A percentile compares a stretch with the other conserved stretches of the same genome.
Conservation (phyloP, 257 asterid species). For the Solanum acaule region DNA sequence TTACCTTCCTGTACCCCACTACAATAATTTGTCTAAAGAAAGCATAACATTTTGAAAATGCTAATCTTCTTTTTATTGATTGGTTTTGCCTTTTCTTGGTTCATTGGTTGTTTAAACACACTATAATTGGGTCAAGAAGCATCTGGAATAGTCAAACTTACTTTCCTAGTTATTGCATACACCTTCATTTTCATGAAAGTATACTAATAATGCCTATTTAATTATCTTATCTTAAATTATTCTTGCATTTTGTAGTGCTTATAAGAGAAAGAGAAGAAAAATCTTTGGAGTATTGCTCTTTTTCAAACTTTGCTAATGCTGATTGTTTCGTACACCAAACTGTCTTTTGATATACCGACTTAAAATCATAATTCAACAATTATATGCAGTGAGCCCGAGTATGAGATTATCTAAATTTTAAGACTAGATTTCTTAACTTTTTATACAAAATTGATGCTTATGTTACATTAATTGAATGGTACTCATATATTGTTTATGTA, state of each 20-base stretch:
- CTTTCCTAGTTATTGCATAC: not conserved
- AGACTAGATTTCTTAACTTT: not conserved
- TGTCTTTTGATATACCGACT: not conserved
- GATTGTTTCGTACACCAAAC: no score
- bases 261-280: not conserved
- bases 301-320: no score
- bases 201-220: not conserved
- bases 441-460: not conserved
- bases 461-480: not conserved
- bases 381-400: not conserved
- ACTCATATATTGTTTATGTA: no score
- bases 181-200: not conserved
- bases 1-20: not conserved
- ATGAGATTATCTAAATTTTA: not conserved
- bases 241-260: not conserved
- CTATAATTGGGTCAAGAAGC: not conserved
- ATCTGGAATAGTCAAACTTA: not conserved
- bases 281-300: no score
- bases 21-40: not conserved
- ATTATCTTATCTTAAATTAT: no score
- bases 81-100: not conserved
- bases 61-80: not conserved
- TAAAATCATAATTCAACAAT: not conserved
- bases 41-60: not conserved
- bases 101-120: not conserved